Conservation (phyloP, 352 stramenopile species). For the Elongisporangium prolatum region DNA sequence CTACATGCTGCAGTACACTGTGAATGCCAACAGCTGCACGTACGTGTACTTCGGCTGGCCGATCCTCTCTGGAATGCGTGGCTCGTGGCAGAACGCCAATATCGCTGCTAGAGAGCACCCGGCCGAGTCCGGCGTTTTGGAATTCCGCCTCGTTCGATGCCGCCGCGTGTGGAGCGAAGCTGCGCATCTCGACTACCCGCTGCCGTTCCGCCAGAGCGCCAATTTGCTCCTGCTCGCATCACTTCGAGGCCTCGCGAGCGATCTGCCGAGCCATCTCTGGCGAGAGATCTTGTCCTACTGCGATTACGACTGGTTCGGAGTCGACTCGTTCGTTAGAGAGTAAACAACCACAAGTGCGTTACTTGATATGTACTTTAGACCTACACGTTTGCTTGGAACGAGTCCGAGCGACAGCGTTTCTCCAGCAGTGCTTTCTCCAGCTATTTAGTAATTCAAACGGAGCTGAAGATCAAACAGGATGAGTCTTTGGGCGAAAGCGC, state of each 20-base stretch:
- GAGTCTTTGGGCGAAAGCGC: too few relatives aligned
- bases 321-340: neutral
- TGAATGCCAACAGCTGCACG: conserved; percentile 39
- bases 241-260: conserved; percentile 9
- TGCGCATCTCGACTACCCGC: conserved; percentile 36
- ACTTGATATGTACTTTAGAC: neutral
- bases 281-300: conserved; percentile 36
- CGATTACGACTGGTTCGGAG: conserved; percentile 38
- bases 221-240: conserved; percentile 32
- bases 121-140: conserved; percentile 32
- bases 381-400: too few relatives aligned
- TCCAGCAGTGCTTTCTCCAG: too few relatives aligned
- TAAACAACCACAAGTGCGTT: too few relatives aligned
- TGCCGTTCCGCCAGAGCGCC: conserved; percentile 28
- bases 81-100: conserved; percentile 50
- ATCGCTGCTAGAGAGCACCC: conserved; percentile 10
- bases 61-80: conserved; percentile 29
- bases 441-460: too few relatives aligned
- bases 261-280: conserved; percentile 35
- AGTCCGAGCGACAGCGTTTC: too few relatives aligned
- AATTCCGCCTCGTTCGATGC: conserved; percentile 25
- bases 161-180: conserved; percentile 32
- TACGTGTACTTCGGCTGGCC: conserved; percentile 50
- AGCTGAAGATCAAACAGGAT: too few relatives aligned
- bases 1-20: conserved; percentile 52